Evolutionary conservation across 768 basidiomycete genomes (phyloP).

Genomic region (Collybiopsis luxurians): DNA sequence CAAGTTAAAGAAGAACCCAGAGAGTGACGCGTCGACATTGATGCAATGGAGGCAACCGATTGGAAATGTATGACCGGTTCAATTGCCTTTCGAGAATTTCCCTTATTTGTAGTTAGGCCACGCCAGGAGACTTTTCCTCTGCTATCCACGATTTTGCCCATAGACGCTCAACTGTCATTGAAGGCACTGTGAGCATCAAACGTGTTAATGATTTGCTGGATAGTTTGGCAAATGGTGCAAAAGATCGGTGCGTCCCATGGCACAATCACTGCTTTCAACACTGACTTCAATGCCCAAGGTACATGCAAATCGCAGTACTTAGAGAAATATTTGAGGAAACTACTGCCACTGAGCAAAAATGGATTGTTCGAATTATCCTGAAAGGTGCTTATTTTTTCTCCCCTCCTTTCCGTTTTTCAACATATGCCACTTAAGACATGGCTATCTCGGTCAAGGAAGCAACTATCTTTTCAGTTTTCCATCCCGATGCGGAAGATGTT

Average conservation of each 20-base stretch:
- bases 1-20: conserved; percentile 50
- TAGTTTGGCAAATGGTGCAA: conserved; percentile 65
- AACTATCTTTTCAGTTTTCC: conserved; percentile 87
- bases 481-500: conserved; percentile 90
- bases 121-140: conserved; percentile 78
- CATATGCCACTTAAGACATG: conserved; percentile 57
- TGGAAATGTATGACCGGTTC: conserved; percentile 53
- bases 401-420: neutral
- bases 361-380: conserved; percentile 94
- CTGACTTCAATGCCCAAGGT: conserved; percentile 50
- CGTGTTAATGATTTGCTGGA: conserved; percentile 83
- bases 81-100: too few species aligned
- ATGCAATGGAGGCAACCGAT: conserved; percentile 89
- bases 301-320: conserved; percentile 73
- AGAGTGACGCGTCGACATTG: conserved; percentile 66
- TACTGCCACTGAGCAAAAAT: conserved; percentile 87
- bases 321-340: conserved; percentile 73
- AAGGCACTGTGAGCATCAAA: conserved; percentile 77
- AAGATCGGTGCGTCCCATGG: conserved; percentile 61
- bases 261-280: too few species aligned
- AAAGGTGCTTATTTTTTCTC: conserved; percentile 58
- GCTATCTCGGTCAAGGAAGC: conserved; percentile 92
- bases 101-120: too few species aligned
- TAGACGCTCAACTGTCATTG: conserved; percentile 77
- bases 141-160: conserved; percentile 85